Conservation (phyloP, 305 asterid species). For the Withania somnifera region DNA sequence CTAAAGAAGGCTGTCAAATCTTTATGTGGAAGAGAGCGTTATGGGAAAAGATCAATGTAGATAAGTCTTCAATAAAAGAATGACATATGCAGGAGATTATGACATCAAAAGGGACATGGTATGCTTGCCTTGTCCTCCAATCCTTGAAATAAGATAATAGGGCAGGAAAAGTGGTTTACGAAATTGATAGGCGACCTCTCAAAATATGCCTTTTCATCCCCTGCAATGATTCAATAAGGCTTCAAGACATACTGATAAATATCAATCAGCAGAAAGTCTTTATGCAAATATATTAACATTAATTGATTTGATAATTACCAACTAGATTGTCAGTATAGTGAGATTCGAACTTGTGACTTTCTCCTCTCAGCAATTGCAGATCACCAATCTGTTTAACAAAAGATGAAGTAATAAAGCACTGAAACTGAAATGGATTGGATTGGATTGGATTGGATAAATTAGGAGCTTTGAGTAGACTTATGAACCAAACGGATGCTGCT, state of each 20-base stretch:
- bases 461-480: not conserved
- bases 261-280: not conserved
- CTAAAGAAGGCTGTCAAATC: not conserved
- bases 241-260: not conserved
- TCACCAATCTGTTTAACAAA: conserved; percentile 69
- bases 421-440: not conserved
- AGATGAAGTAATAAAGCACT: conserved; percentile 1
- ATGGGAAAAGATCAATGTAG: not conserved
- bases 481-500: conserved; percentile 1
- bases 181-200: conserved; percentile 84
- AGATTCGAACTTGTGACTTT: conserved; percentile 86
- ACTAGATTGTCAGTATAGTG: conserved; percentile 75
- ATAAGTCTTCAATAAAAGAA: not conserved
- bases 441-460: not conserved
- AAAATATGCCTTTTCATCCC: conserved; percentile 46
- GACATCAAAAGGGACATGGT: not conserved
- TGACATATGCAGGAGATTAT: not conserved
- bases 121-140: conserved; percentile 66
- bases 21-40: not conserved
- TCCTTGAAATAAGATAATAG: conserved; percentile 82
- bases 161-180: conserved; percentile 72
- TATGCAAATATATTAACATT: not conserved
- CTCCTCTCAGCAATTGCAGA: conserved; percentile 53
- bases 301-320: conserved; percentile 32
- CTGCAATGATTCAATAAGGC: conserved; percentile 30